Percentiles rank a stretch among this genome's conserved stretches.
Conservation (phyloP, 2,329 filamentous ascomycete genomes). For the Biscogniauxia sp. region DNA sequence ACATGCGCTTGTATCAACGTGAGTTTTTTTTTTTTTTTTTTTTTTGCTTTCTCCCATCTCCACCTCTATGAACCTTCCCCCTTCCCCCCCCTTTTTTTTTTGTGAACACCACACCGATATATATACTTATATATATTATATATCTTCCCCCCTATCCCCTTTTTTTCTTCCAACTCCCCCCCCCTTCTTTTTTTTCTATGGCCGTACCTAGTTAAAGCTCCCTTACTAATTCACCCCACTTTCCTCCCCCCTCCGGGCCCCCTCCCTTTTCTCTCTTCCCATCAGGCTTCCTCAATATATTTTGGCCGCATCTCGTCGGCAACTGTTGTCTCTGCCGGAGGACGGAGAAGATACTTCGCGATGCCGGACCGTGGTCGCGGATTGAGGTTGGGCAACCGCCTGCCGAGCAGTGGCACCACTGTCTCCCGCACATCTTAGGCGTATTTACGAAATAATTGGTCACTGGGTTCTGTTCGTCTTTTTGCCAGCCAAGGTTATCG, state of each 20-base stretch:
- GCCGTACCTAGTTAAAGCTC: neutral
- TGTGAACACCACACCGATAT: no score
- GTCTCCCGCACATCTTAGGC: slow-evolving; percentile 50
- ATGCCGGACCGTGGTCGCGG: slow-evolving; percentile 49
- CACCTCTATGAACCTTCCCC: no score
- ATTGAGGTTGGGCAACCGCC: slow-evolving; percentile 45
- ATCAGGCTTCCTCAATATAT: slow-evolving; percentile 47
- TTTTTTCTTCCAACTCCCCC: no score
- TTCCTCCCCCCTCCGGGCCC: slow-evolving; percentile 36
- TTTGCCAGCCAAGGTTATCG: no score
- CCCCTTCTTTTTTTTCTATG: neutral
- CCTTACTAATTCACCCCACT: neutral
- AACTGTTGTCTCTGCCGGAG: slow-evolving; percentile 51
- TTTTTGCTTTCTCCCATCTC: no score
- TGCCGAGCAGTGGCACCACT: slow-evolving; percentile 40
- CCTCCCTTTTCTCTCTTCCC: slow-evolving; percentile 22
- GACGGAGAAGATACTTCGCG: slow-evolving; percentile 45
- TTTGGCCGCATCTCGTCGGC: slow-evolving; percentile 52
- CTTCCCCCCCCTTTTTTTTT: no score
- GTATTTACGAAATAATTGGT: slow-evolving; percentile 47
- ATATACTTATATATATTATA: no score
- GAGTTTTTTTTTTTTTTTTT: slow-evolving; percentile 28
- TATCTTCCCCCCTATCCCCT: neutral
- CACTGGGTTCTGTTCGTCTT: no score
- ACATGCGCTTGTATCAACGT: slow-evolving; percentile 51